Base-by-base conservation (phyloP, 305 asterid species). In the Fraxinus xanthoxyloides region DNA sequence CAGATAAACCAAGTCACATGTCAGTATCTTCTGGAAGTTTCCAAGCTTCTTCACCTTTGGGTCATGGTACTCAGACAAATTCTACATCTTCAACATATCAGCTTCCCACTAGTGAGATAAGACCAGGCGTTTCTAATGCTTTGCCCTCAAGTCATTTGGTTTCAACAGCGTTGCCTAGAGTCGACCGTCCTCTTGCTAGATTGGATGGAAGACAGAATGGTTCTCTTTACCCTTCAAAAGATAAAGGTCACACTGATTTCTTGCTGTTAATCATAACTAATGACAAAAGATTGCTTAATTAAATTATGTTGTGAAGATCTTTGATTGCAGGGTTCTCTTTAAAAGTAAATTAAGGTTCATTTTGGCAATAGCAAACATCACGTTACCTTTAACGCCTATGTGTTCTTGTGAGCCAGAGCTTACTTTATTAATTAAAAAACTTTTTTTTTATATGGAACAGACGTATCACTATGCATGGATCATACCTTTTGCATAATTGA, bases 21-120 rank as follows among this genome's bases (percentile, higher is more conserved):
- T 75, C 92, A 63, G 80, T 85, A 86, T 48, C 92, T 79, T 77
- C 93, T 48, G 94, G 93, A 83, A 87, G 81, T 79, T 85, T 90
- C 83, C 92, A 86, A 76, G 67, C 93, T 30, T 80, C 87, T 81
- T 81, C 93, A 72, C 85, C 93, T 65, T 40, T 84, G 76, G 85
- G 83, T 79, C 94, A 87, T 82, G 89, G 76, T 76, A 61, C 86
- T 31, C 77, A 87, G n/a, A 79, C 87, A 78, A 93, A 85, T 80
- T 85, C 91, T 72, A 76, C 91, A 67, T 77, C 95, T 80, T 87
- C 89, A 81, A 89, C 97, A 15, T 93, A 91, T 87, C 99, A 97
- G 93, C 97, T 92, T 79, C 98, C 98, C 80, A 88, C 93, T 34
- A 97, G 98, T 82, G 98, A 94, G 92, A 86, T 97, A 82, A 91